Evolutionary conservation across 805 yeast species (phyloP).

Genomic region (Candida jianshihensis): DNA sequence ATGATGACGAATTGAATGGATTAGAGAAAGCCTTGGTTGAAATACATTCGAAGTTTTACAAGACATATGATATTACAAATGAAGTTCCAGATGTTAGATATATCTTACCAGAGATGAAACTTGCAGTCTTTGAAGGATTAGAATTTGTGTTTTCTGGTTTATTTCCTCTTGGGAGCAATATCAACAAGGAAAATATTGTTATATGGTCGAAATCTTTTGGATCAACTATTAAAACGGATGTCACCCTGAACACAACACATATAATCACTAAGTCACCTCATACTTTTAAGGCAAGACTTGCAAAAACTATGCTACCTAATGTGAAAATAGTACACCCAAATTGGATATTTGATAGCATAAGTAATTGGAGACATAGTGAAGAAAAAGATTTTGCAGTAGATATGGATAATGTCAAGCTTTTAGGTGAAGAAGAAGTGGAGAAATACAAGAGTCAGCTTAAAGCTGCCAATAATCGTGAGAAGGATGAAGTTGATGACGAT

Average conservation of each 20-base stretch:
- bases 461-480: no score
- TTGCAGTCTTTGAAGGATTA: slow-evolving; percentile 56
- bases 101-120: slow-evolving; percentile 74
- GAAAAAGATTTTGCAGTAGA: slow-evolving; percentile 52
- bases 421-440: slow-evolving; percentile 34
- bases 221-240: slow-evolving; percentile 70
- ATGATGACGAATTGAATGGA: slow-evolving; percentile 67
- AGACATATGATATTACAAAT: slow-evolving; percentile 34
- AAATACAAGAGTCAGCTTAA: slow-evolving; percentile 25
- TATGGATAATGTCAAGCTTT: slow-evolving; percentile 40
- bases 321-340: slow-evolving; percentile 83
- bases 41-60: slow-evolving; percentile 66
- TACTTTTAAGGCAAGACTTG: slow-evolving; percentile 80
- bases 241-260: slow-evolving; percentile 73
- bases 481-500: no score
- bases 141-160: slow-evolving; percentile 80
- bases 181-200: slow-evolving; percentile 78
- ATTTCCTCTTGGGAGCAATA: slow-evolving; percentile 73
- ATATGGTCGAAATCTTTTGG: slow-evolving; percentile 92
- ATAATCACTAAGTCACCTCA: slow-evolving; percentile 75
- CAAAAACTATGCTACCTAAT: slow-evolving; percentile 49
- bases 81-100: slow-evolving; percentile 58
- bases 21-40: slow-evolving; percentile 54
- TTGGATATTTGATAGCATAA: slow-evolving; percentile 85
- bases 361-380: slow-evolving; percentile 66